These are phyloP conservation scores for Solanum piurae DNA, from an alignment of 257 asterid genomes.

Conservation along the genomic window DNA sequence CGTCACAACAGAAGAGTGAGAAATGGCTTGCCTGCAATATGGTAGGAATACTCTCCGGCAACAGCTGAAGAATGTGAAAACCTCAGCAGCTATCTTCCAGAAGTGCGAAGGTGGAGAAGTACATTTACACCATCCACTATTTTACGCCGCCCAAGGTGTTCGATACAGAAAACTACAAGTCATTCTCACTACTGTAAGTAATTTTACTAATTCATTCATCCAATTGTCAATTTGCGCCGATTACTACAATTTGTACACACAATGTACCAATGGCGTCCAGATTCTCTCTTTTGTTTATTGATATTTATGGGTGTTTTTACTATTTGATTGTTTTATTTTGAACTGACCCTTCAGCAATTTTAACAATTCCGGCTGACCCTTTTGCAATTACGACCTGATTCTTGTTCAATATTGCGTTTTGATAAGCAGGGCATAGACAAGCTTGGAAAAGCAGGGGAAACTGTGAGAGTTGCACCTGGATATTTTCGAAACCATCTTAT, in stretches of 20 bases:
- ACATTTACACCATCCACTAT: conserved; percentile 21
- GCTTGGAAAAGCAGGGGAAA: conserved; percentile 90
- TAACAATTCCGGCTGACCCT: not conserved
- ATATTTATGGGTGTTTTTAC: not conserved
- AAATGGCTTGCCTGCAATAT: not conserved
- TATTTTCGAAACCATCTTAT: conserved; percentile 88
- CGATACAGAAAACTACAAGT: conserved; percentile 35
- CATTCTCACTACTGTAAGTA: conserved; percentile 31
- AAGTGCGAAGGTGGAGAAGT: not conserved
- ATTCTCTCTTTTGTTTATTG: not conserved
- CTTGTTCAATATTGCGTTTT: not conserved
- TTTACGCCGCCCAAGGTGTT: conserved; percentile 26
- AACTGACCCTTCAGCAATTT: not conserved
- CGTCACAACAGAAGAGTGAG: not conserved
- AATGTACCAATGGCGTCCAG: not conserved
- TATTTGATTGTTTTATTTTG: not conserved
- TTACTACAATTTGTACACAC: not conserved
- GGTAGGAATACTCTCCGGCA: not conserved
- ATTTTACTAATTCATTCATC: not conserved
- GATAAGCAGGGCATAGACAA: conserved; percentile 30
- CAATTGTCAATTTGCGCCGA: not conserved
- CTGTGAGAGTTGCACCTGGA: conserved; percentile 95
- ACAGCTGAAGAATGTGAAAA: not conserved
- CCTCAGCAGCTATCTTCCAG: not conserved
- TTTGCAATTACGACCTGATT: not conserved